Percentiles rank a stretch among this genome's conserved stretches.
Evolutionary conservation across 371 early-diverging fungal species (phyloP).

Genomic region (Gilbertella persicaria): DNA sequence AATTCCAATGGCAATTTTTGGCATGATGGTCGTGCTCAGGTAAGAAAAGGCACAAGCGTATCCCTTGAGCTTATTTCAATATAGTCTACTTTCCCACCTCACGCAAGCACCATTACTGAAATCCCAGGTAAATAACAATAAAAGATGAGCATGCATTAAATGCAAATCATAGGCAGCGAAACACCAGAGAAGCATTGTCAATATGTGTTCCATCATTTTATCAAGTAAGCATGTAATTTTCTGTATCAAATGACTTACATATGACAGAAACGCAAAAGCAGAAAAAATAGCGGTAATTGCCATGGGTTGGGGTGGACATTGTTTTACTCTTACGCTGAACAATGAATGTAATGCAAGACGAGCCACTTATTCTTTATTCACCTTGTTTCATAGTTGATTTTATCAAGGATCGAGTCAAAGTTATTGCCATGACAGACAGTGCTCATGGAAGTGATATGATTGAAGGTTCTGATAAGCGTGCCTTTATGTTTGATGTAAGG

Average conservation of each 20-base stretch:
- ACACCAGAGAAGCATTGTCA: conserved; percentile 42
- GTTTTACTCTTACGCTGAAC: conserved; percentile 36
- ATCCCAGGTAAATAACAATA: conserved; percentile 21
- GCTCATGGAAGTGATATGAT: conserved; percentile 33
- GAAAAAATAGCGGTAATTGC: conserved; percentile 32
- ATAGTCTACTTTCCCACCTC: conserved; percentile 16
- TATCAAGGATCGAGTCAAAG: conserved; percentile 31
- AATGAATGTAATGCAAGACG: conserved; percentile 26
- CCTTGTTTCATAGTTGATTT: conserved; percentile 30
- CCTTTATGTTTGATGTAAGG: conserved; percentile 40
- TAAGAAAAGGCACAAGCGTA: conserved; percentile 8
- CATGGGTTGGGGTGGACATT: conserved; percentile 44
- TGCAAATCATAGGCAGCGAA: conserved; percentile 29
- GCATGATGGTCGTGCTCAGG: conserved; percentile 35
- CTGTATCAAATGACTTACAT: too few relatives aligned
- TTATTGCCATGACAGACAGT: conserved; percentile 36
- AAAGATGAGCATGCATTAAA: not conserved
- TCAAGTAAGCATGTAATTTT: conserved; percentile 24
- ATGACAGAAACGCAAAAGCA: conserved; percentile 32
- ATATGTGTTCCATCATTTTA: conserved; percentile 42
- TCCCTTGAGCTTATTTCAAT: not conserved
- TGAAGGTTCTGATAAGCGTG: conserved; percentile 27
- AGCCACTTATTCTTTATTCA: not conserved
- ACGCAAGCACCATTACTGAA: conserved; percentile 3
- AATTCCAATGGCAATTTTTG: conserved; percentile 51